Percentiles rank a stretch among this genome's conserved stretches.
Conservation (phyloP, 1,139 yeast genomes). For the Ogataea hybrid region DNA sequence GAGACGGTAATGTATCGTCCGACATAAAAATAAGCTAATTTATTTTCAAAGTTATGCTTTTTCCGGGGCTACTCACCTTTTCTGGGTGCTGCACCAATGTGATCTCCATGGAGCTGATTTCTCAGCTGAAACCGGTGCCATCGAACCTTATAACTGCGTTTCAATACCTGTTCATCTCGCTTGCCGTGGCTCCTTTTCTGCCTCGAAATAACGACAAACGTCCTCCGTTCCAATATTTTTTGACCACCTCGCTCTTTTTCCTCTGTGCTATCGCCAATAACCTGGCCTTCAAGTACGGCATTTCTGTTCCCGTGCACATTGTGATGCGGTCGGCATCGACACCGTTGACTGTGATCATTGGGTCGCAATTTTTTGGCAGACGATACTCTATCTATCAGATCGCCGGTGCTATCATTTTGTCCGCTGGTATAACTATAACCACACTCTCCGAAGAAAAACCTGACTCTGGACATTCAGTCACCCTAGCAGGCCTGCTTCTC, state of each 20-base stretch:
- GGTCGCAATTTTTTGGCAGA: conserved; percentile 46
- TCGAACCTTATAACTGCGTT: conserved; percentile 1
- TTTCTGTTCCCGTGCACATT: conserved; percentile 68
- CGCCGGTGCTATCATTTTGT: conserved; percentile 48
- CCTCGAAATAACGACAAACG: conserved; percentile 26
- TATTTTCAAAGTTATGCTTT: conserved; percentile 7
- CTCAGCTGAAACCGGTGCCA: conserved; percentile 27
- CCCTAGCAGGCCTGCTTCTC: conserved; percentile 9
- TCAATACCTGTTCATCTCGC: conserved; percentile 3
- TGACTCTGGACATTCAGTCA: background rate
- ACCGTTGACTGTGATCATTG: conserved; percentile 58
- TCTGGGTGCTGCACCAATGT: conserved; percentile 79
- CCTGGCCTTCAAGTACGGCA: conserved; percentile 52
- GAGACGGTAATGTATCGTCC: conserved; percentile 18
- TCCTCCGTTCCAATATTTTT: conserved; percentile 50
- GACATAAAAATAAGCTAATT: conserved; percentile 5
- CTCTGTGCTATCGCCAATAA: conserved; percentile 56
- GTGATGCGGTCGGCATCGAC: conserved; percentile 67
- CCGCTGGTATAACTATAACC: conserved; percentile 57
- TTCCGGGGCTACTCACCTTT: conserved; percentile 43
- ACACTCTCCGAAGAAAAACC: conserved; percentile 28
- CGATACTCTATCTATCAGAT: conserved; percentile 47
- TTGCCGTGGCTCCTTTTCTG: conserved; percentile 1
- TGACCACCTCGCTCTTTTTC: conserved; percentile 52
- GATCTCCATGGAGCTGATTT: conserved; percentile 54